Conservation (phyloP, 306 rosid species). For the barrel medic (Medicago truncatula) region DNA sequence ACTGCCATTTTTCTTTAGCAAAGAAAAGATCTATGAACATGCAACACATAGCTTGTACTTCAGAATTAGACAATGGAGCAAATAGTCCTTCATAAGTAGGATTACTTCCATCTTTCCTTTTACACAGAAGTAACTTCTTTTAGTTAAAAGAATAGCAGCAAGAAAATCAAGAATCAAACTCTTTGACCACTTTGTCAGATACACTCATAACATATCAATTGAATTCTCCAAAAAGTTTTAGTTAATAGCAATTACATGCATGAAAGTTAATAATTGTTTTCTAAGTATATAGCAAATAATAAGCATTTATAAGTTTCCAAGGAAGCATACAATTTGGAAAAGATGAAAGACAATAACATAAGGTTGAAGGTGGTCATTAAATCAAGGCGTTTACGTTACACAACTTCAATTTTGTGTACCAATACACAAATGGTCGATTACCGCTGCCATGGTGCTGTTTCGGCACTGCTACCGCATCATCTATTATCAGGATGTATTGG, state of each 20-base stretch:
- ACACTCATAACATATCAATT: not conserved
- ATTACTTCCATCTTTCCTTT: not conserved
- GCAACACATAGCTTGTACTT: too few relatives aligned
- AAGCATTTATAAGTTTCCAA: slow-evolving; percentile 12
- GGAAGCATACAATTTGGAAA: not conserved
- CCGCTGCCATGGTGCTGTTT: not conserved
- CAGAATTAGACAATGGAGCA: too few relatives aligned
- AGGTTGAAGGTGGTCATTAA: too few relatives aligned
- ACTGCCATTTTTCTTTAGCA: too few relatives aligned
- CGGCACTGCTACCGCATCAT: not conserved
- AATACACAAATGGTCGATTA: not conserved
- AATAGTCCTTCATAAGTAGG: not conserved
- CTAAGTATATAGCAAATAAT: slow-evolving; percentile 5
- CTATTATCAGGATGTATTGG: not conserved
- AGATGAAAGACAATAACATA: too few relatives aligned
- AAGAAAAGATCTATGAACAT: too few relatives aligned
- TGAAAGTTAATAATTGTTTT: not conserved
- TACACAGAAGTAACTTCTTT: not conserved
- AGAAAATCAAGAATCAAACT: not conserved
- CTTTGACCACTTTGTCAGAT: not conserved
- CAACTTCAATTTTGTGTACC: not conserved
- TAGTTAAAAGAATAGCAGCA: not conserved
- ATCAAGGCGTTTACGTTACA: not conserved
- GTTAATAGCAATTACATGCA: not conserved
- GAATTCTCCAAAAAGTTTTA: not conserved